phyloP scores from a whole-genome alignment of 1,284 basidiomycete genomes.

The Rhizopogon hawkerae region DNA sequence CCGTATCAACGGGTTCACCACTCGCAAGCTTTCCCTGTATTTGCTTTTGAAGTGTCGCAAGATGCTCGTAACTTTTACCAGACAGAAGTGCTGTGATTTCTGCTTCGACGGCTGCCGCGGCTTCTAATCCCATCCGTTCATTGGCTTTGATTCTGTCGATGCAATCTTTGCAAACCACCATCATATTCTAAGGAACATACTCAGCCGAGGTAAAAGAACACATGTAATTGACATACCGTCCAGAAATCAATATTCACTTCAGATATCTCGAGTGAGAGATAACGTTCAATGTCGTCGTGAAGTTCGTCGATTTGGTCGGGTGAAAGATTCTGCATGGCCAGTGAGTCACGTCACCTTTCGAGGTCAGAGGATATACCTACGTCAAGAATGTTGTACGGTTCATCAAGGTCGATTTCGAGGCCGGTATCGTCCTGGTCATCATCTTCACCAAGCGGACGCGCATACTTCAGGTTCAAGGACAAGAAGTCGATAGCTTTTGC shows the following conservation, averaged over 20 bases:
- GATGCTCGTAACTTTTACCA: conserved; percentile 78
- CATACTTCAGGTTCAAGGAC: conserved; percentile 87
- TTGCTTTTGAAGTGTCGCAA: conserved; percentile 75
- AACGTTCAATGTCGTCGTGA: conserved; percentile 90
- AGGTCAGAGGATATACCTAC: conserved; percentile 37
- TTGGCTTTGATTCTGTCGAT: conserved; percentile 67
- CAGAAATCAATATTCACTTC: conserved; percentile 92
- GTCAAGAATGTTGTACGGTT: conserved; percentile 95
- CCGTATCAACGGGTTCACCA: conserved; percentile 91
- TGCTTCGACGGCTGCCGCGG: conserved; percentile 70
- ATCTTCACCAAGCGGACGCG: conserved; percentile 57
- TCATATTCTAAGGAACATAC: conserved; percentile 66
- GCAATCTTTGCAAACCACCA: conserved; percentile 91
- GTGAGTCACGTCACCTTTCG: conserved; percentile 14
- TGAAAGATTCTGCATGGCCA: conserved; percentile 62
- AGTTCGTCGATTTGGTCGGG: conserved; percentile 87
- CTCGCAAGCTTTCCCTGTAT: conserved; percentile 85
- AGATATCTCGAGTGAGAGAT: conserved; percentile 79
- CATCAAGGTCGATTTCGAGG: conserved; percentile 95
- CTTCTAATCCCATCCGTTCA: conserved; percentile 52
- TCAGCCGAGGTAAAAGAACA: conserved; percentile 8
- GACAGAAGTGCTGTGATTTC: conserved; percentile 69
- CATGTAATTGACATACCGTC: conserved; percentile 56
- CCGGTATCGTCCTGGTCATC: conserved; percentile 71
- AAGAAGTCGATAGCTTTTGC: conserved; percentile 95